These are phyloP conservation scores for Phytophthora foliorum DNA, from an alignment of 352 stramenopile genomes.

Conservation along the genomic window DNA sequence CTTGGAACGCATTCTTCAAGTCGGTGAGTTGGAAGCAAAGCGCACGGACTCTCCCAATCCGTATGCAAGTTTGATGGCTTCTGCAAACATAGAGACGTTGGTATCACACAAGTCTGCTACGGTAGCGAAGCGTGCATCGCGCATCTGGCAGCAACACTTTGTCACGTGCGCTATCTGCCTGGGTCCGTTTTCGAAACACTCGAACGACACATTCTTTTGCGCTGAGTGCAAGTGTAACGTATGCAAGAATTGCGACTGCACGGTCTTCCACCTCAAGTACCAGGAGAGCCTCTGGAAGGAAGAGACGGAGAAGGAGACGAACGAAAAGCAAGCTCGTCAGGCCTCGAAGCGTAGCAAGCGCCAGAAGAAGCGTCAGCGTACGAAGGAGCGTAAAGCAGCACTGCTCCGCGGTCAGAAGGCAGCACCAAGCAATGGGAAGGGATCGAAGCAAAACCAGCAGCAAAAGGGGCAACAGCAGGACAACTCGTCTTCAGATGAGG, in stretches of 20 bases:
- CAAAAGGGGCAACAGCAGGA: constrained; percentile 53
- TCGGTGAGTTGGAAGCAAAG: constrained; percentile 92
- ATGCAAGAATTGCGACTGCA: constrained; percentile 97
- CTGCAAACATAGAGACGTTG: constrained; percentile 93
- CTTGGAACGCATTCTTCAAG: constrained; percentile 97
- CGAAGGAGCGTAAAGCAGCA: constrained; percentile 85
- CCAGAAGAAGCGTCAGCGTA: constrained; percentile 87
- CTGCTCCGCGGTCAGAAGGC: constrained; percentile 54
- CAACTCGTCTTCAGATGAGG: constrained; percentile 70
- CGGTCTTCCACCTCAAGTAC: constrained; percentile 98
- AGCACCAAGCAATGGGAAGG: constrained; percentile 34
- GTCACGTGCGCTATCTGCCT: constrained; percentile 98
- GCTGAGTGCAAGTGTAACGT: constrained; percentile 99
- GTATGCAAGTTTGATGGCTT: constrained; percentile 91
- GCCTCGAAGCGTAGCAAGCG: constrained; percentile 88
- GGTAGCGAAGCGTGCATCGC: constrained; percentile 95
- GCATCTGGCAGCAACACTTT: constrained; percentile 99
- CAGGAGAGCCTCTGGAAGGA: constrained; percentile 96
- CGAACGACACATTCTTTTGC: constrained; percentile 96
- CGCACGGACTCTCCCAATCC: constrained; percentile 87
- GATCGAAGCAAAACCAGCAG: constrained; percentile 44
- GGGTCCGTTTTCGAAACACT: constrained; percentile 95
- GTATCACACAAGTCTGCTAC: constrained; percentile 95
- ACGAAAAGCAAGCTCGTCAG: constrained; percentile 91
- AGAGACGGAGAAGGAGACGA: constrained; percentile 93